Conservation (phyloP, 345 rosid genomes). For the Salix arbutifolia region DNA sequence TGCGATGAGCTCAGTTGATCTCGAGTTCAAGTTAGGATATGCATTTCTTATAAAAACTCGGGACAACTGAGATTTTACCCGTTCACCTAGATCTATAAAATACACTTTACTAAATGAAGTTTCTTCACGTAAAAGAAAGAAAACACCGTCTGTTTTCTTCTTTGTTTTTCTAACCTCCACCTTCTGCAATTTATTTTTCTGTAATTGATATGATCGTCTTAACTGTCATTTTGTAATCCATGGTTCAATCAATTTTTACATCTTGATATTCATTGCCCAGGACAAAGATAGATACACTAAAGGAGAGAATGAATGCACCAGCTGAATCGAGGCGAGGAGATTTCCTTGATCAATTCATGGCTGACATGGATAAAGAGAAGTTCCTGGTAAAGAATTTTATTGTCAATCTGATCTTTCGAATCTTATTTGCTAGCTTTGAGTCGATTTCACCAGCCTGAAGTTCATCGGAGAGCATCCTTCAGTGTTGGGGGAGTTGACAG, state of each 20-base stretch:
- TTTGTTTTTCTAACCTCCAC: too few relatives aligned
- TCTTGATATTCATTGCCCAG: neutral
- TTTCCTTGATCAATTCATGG: conserved; percentile 18
- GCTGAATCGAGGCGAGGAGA: conserved; percentile 9
- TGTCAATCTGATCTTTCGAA: conserved; percentile 8
- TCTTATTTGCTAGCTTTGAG: conserved; percentile 20
- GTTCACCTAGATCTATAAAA: accelerated
- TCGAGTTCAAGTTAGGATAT: too few relatives aligned
- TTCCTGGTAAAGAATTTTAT: conserved; percentile 27
- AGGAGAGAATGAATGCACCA: conserved; percentile 9
- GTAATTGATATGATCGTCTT: too few relatives aligned
- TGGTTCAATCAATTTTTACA: neutral
- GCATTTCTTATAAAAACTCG: accelerated
- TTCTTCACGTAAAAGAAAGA: too few relatives aligned
- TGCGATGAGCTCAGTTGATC: too few relatives aligned
- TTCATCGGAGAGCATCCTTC: conserved; percentile 26
- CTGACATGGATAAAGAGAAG: conserved; percentile 19
- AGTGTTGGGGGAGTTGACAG: conserved; percentile 28
- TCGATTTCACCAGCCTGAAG: conserved; percentile 18
- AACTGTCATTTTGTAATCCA: neutral
- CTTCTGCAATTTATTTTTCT: too few relatives aligned
- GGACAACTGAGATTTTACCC: accelerated
- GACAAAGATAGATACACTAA: conserved; percentile 8
- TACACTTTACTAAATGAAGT: too few relatives aligned
- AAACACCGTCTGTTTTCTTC: too few relatives aligned